Percentiles rank a stretch among this genome's conserved stretches.
These are phyloP conservation scores for Nyctanthes arbortristis DNA, from an alignment of 257 asterid genomes.

Conservation along the genomic window DNA sequence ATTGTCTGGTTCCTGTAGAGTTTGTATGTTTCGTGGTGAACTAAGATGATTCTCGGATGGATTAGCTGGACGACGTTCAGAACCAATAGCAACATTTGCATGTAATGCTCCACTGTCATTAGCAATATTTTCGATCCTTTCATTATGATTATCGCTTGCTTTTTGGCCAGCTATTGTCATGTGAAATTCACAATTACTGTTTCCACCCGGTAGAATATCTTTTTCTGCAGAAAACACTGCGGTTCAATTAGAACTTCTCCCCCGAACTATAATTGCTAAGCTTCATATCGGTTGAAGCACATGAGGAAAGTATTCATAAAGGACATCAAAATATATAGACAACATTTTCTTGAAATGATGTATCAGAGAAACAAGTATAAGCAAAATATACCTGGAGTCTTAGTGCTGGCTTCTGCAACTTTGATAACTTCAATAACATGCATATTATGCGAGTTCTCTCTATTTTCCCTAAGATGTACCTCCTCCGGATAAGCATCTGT, in stretches of 20 bases:
- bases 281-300: neutral
- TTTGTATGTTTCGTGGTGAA: conserved; percentile 4
- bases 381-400: conserved; percentile 37
- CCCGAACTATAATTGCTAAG: too few species aligned
- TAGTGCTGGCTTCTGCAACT: conserved; percentile 22
- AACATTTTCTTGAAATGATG: too few species aligned
- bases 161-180: conserved; percentile 8
- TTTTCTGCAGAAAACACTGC: conserved; percentile 29
- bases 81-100: neutral
- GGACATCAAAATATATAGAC: neutral
- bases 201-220: conserved; percentile 21
- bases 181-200: conserved; percentile 16
- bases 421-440: conserved; percentile 15
- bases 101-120: conserved; percentile 9
- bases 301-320: neutral
- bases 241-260: conserved; percentile 2
- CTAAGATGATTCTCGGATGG: conserved; percentile 12
- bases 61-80: conserved; percentile 10
- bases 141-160: conserved; percentile 12
- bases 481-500: conserved; percentile 21
- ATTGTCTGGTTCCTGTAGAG: conserved; percentile 18
- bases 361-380: neutral
- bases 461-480: conserved; percentile 6
- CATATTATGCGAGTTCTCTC: conserved; percentile 26
- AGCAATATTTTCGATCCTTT: neutral